Evolutionary conservation across 192 early-diverging fungal species (phyloP).

Genomic region (Spinellus fusiger): DNA sequence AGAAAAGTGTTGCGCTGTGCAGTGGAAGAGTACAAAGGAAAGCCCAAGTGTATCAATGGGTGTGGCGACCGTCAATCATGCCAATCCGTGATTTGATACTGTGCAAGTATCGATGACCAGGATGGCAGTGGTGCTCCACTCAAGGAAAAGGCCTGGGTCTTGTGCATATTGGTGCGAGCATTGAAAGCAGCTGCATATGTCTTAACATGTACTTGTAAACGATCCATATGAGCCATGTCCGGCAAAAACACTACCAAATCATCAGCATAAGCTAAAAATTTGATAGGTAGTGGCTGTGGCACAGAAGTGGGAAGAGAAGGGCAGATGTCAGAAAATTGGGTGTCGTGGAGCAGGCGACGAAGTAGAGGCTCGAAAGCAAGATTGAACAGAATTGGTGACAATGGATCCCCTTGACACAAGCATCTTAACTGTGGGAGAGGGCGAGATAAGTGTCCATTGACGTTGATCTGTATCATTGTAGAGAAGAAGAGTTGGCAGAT

Average conservation of each 20-base stretch:
- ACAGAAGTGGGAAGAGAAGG: neutral
- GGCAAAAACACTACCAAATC: constrained; percentile 11
- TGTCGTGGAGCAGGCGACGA: neutral
- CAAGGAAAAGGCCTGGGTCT: constrained; percentile 19
- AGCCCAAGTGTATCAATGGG: constrained; percentile 3
- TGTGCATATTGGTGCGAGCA: constrained; percentile 19
- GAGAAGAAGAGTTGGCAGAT: neutral
- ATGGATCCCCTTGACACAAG: constrained; percentile 30
- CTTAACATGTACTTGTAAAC: neutral
- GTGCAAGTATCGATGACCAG: neutral
- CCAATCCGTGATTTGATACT: neutral
- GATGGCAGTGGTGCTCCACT: neutral
- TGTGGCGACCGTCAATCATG: neutral
- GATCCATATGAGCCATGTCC: constrained; percentile 1
- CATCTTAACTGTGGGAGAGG: constrained; percentile 19
- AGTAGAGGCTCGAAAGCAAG: constrained; percentile 26
- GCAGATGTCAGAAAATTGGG: neutral
- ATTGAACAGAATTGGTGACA: constrained; percentile 27
- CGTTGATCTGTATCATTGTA: constrained; percentile 7
- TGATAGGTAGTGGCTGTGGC: neutral
- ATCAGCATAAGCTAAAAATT: constrained; percentile 18
- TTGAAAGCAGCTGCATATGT: constrained; percentile 13
- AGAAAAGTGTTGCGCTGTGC: neutral
- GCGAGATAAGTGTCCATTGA: constrained; percentile 11
- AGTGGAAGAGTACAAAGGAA: constrained; percentile 5